A percentile compares a stretch with the other conserved stretches of the same genome.
These are phyloP conservation scores for Debaryomyces tyrocola DNA, from an alignment of 805 yeast species.

Conservation along the genomic window DNA sequence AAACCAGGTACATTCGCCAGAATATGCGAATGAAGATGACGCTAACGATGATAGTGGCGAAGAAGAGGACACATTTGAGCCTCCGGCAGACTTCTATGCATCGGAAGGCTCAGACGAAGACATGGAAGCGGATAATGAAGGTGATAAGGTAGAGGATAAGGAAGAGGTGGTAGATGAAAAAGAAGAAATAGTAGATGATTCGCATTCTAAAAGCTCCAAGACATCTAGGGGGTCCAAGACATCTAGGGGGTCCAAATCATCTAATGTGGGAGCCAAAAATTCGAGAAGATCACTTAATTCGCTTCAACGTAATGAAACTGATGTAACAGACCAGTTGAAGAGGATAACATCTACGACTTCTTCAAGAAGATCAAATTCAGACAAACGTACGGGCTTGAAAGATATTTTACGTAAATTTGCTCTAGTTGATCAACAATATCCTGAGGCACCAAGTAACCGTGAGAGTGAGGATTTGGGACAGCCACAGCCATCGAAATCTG, in stretches of 20 bases:
- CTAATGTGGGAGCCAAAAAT: neutral
- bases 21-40: constrained; percentile 5
- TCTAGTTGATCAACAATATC: constrained; percentile 29
- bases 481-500: constrained; percentile 23
- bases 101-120: constrained; percentile 6
- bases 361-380: constrained; percentile 8
- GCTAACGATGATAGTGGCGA: constrained; percentile 12
- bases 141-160: too few relatives aligned
- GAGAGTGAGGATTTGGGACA: constrained; percentile 4
- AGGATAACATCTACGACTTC: constrained; percentile 8
- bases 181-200: neutral
- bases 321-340: constrained; percentile 22
- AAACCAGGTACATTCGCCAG: constrained; percentile 1
- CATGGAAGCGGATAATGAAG: neutral
- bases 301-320: constrained; percentile 14
- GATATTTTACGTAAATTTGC: constrained; percentile 39
- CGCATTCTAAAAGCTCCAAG: neutral
- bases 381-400: constrained; percentile 16
- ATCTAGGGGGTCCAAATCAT: neutral
- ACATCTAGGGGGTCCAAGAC: neutral
- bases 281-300: neutral
- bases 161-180: too few relatives aligned
- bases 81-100: neutral
- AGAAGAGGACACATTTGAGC: constrained; percentile 7
- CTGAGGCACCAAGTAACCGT: constrained; percentile 14